Evolutionary conservation across 805 yeast genomes (phyloP).

Genomic region (Wickerhamomyces canadensis): DNA sequence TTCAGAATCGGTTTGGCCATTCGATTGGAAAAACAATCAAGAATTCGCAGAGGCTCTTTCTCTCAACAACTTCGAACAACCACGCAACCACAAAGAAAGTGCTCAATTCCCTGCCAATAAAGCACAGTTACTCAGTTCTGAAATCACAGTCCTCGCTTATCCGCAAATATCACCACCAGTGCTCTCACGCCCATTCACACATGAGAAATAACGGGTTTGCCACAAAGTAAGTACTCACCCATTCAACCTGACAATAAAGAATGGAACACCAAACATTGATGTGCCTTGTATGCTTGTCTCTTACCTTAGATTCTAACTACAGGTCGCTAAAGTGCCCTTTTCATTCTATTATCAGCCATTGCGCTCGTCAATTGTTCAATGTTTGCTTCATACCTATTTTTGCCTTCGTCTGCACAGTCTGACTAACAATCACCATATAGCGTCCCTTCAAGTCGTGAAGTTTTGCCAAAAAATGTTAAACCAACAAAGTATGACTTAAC

Average conservation of each 20-base stretch:
- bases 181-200: slow-evolving; percentile 1
- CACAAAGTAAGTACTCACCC: slow-evolving; percentile 13
- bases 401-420: slow-evolving; percentile 1
- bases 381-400: background rate
- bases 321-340: too few relatives aligned
- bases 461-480: slow-evolving; percentile 56
- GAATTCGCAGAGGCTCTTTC: too few relatives aligned
- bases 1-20: too few relatives aligned
- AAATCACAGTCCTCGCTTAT: too few relatives aligned
- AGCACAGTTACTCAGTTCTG: too few relatives aligned
- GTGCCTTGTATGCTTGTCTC: too few relatives aligned
- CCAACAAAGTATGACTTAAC: slow-evolving; percentile 73
- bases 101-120: too few relatives aligned
- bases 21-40: too few relatives aligned
- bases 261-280: too few relatives aligned
- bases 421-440: slow-evolving; percentile 11
- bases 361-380: background rate
- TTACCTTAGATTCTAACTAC: too few relatives aligned
- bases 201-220: slow-evolving; percentile 15
- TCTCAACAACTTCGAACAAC: too few relatives aligned
- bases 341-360: background rate
- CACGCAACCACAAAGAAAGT: too few relatives aligned
- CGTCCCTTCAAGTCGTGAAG: slow-evolving; percentile 30
- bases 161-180: slow-evolving; percentile 3
- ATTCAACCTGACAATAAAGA: background rate